Conservation (phyloP, 106 monocot genomes). For the Gastrodia elata region DNA sequence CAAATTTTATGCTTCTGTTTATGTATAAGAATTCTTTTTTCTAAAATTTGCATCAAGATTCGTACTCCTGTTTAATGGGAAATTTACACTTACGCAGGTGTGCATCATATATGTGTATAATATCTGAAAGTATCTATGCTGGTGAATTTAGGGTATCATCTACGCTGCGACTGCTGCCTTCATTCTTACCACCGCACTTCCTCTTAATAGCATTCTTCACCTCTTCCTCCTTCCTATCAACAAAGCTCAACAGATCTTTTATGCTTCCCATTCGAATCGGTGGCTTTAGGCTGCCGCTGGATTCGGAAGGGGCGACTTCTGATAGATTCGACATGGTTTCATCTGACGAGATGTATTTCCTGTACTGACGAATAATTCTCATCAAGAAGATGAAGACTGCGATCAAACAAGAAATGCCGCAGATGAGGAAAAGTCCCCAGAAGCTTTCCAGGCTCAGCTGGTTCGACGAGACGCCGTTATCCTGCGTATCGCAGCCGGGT, state of each 20-base stretch:
- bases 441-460: conserved; percentile 55
- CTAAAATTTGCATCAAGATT: not conserved
- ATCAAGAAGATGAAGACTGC: conserved; percentile 60
- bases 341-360: conserved; percentile 13
- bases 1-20: too few relatives aligned
- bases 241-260: conserved; percentile 51
- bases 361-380: conserved; percentile 54
- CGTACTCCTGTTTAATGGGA: not conserved
- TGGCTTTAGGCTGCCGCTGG: not conserved
- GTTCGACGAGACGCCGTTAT: conserved; percentile 22
- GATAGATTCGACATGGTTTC: not conserved
- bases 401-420: conserved; percentile 46
- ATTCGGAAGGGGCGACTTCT: not conserved
- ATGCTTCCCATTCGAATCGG: conserved; percentile 26
- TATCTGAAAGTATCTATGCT: not conserved
- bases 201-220: conserved; percentile 39
- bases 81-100: not conserved
- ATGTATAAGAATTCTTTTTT: too few relatives aligned
- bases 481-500: conserved; percentile 20
- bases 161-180: conserved; percentile 2
- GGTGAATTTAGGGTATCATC: conserved; percentile 4
- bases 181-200: conserved; percentile 39
- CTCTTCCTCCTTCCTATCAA: conserved; percentile 69
- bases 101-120: not conserved
- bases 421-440: conserved; percentile 91